Percentiles rank a stretch among this genome's conserved stretches.
phyloP scores from a whole-genome alignment of 73 alveolate species.

The Tetrahymena thermophila region DNA sequence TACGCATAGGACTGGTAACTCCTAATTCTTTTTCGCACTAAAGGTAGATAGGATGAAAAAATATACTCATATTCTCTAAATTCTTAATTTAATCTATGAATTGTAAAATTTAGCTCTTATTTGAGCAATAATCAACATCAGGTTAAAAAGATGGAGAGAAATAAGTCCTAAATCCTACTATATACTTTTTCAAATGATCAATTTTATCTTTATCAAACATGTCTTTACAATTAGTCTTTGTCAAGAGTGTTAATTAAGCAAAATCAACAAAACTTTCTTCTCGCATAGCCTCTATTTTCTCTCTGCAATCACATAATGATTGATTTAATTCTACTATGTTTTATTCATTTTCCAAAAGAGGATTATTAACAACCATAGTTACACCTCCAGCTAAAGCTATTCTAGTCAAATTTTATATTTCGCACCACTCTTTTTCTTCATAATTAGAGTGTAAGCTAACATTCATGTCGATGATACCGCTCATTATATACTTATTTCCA shows the following conservation, averaged over 20 bases:
- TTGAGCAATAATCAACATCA: not conserved
- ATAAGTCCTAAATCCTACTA: not conserved
- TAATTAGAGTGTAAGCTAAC: not conserved
- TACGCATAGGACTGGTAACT: not conserved
- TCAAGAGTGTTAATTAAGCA: not conserved
- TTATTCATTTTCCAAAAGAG: not conserved
- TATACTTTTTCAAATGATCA: not conserved
- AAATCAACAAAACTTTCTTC: not conserved
- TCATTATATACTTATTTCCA: not conserved
- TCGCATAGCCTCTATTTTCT: not conserved
- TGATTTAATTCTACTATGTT: not conserved
- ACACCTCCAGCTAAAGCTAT: not conserved
- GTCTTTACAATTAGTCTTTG: not conserved
- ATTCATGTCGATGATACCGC: not conserved
- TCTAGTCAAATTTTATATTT: not conserved
- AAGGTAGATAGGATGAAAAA: not conserved
- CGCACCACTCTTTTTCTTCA: not conserved
- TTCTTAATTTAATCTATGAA: not conserved
- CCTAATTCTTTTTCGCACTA: not conserved
- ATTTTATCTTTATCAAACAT: not conserved
- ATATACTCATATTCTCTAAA: not conserved
- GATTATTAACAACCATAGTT: not conserved
- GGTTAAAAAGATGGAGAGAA: not conserved
- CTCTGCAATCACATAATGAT: not conserved
- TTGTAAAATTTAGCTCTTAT: not conserved